Evolutionary conservation across 768 basidiomycete species (phyloP), one percentile per base, ranked within the genome.

Genomic region (Tubosaeta brunneosetosa): DNA sequence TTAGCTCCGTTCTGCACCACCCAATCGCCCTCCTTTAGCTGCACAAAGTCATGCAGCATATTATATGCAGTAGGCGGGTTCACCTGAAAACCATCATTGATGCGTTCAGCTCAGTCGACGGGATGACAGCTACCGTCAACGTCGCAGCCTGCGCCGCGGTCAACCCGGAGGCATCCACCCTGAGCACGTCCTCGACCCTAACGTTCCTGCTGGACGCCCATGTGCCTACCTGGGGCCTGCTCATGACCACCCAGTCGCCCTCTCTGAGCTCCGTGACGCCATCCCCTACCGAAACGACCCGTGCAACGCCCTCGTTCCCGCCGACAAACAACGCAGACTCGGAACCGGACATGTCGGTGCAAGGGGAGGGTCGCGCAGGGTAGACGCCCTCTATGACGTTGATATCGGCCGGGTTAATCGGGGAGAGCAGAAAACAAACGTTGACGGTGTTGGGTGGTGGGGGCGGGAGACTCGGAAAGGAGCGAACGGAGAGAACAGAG

Each of bases 1-100:
- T 94, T 94, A 17, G 84, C 85, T 26, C 89, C 91, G 55, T 93
- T 94, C 67, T 94, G 91, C 11, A 94, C 65, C 14, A 94, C 75
- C 85, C 85, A 93, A 44, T 90, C 87, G 4, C 85, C 90, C 44
- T 77, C 73, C 47, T 79, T 56, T 40, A 92, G 76, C 33, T 74
- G 59, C 6, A 83, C 77, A 66, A 85, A 92, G 50, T 87, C 81
- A 32, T 76, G 76, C 10, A 94, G 77, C 85, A 94, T 88, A 60
- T 86, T 85, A 56, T 85, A 85, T 1, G 92, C 92, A 0, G 91
- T 90, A 0, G 90, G 76, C 2, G 88, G 88, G 63, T 94, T 94
- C 26, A 92, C 83, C 83, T 89, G 44, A 11, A 26, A 1, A 16
- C 6, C 2, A 9, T 13, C 40, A 13, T 49, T 26, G 41, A 44